Base-by-base conservation (phyloP, 2,329 filamentous ascomycete species). In the Fusarium sp. region DNA sequence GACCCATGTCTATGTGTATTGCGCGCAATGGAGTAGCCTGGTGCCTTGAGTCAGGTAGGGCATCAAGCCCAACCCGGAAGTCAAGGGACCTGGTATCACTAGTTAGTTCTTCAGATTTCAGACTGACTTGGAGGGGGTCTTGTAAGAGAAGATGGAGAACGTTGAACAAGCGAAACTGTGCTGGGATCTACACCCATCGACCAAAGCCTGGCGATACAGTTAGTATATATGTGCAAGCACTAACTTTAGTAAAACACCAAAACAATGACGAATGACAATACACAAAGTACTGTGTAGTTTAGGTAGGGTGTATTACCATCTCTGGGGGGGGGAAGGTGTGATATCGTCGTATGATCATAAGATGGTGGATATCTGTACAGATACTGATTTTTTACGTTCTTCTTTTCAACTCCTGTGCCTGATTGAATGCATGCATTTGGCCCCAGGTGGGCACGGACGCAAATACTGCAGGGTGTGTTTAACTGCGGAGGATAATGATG, bases 31-130 rank as follows among this genome's bases (percentile, higher is more conserved):
- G 23, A 45, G 53, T 62, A 48, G 52, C 27, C 40, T 56, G 50
- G 43, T 57, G 56, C 44, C 51, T 46, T 46, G 66, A 68, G 61
- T 68, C 65, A 67, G 47, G 33, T 60, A 62, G 48, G 49, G 65
- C 50, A 65, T 68, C 54, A 53, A 49, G 44, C 65, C 54, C 45
- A 41, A 65, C 19, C 11, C 46, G 54, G 54, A 52, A 39, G 23
- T 45, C 30, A 27, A 56, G 56, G 62, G 51, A 45, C 40, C 30
- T 48, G 46, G 22, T 45, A 56, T 47, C n/a, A 32, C 47, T 51
- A 46, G 27, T 48, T n/a, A 41, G 32, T 41, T 37, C 50, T 51
- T 49, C 25, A 23, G 35, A 30, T 33, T n/a, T 49, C 25, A 27
- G 35, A 23, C 41, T n/a, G 19, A 10, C 7, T 5, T 11, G 30